Base-by-base conservation (phyloP, 768 basidiomycete genomes). In the Leucocoprinus sp. region DNA sequence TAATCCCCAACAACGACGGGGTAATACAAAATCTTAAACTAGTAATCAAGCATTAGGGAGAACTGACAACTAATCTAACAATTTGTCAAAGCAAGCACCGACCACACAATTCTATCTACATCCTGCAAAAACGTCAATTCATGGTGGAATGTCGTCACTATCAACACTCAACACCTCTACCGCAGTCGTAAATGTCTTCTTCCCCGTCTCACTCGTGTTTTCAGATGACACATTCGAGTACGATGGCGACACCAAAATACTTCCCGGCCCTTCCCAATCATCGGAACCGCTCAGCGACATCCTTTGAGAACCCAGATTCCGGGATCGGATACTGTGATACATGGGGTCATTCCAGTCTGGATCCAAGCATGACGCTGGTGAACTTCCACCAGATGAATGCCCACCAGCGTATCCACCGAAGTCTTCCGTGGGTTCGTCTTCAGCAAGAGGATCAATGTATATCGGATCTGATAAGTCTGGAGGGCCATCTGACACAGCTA, bases 361-460 rank as follows among this genome's bases (percentile, higher is more conserved):
- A 48, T 65, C 70, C 43, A 65, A 64, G 5, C 67, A 69, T 18
- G 68, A 69, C 12, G 64, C 63, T 14, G 69, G 69, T 1, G 64
- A 64, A 15, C 18, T 31, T 19, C 46, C 35, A 27, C 27, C 27
- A 8, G 40, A 34, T 14, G 39, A 8, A n/a, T 35, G 17, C 8
- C 15, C 33, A 11, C 31, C 40, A 22, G 36, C 14, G 22, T 23
- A 39, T n/a, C 19, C 34, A 28, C 23, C n/a, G 18, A 47, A 29
- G 28, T 24, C 40, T 50, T 54, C 50, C 44, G 48, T 39, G 34
- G 49, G 48, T 55, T 56, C 42, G 53, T 58, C 31, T 58, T 60
- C 38, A 62, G n/a, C 44, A 26, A 63, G 28, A 60, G 54, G 12
- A n/a, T 49, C 50, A 22, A 48, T 31, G 24, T 55, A 40, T 11